A percentile compares a stretch with the other conserved stretches of the same genome.
phyloP scores from a whole-genome alignment of 768 basidiomycete species.

The Hypholoma fasciculare region DNA sequence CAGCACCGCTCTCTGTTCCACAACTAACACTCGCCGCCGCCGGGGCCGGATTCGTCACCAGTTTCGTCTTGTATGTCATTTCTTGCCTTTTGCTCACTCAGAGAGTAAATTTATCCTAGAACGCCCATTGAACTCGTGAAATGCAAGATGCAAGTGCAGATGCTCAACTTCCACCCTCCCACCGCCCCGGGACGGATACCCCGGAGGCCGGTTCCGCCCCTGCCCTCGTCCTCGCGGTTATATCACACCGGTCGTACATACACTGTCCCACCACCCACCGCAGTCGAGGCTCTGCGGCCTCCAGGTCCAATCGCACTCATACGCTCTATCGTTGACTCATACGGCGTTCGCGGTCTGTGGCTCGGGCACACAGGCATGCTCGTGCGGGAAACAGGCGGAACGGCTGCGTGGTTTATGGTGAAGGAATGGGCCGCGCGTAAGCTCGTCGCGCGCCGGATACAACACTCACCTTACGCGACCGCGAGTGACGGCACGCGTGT shows the following conservation, averaged over 20 bases:
- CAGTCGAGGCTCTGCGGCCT: slow-evolving; percentile 31
- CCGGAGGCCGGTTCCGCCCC: slow-evolving; percentile 17
- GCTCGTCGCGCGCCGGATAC: slow-evolving; percentile 55
- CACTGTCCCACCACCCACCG: slow-evolving; percentile 5
- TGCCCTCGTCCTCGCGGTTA: slow-evolving; percentile 3
- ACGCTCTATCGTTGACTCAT: slow-evolving; percentile 55
- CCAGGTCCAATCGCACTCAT: slow-evolving; percentile 79
- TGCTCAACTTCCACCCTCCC: slow-evolving; percentile 48
- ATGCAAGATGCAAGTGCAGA: slow-evolving; percentile 98
- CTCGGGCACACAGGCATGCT: slow-evolving; percentile 93
- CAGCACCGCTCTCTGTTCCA: slow-evolving; percentile 49
- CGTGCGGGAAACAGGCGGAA: slow-evolving; percentile 91
- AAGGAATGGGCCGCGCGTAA: slow-evolving; percentile 75
- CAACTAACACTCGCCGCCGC: slow-evolving; percentile 82
- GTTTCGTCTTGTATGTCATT: slow-evolving; percentile 76
- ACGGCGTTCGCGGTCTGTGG: slow-evolving; percentile 90
- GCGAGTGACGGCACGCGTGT: slow-evolving; percentile 9
- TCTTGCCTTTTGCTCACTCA: background rate
- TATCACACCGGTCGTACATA: background rate
- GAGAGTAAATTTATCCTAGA: slow-evolving; percentile 33
- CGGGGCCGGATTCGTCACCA: slow-evolving; percentile 84
- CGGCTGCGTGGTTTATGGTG: slow-evolving; percentile 86
- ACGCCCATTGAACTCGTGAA: slow-evolving; percentile 96
- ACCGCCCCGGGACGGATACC: slow-evolving; percentile 25
- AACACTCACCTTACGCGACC: slow-evolving; percentile 14